Evolutionary conservation across 2,329 filamentous ascomycete genomes (phyloP).

Genomic region (Beauveria brongniartii): DNA sequence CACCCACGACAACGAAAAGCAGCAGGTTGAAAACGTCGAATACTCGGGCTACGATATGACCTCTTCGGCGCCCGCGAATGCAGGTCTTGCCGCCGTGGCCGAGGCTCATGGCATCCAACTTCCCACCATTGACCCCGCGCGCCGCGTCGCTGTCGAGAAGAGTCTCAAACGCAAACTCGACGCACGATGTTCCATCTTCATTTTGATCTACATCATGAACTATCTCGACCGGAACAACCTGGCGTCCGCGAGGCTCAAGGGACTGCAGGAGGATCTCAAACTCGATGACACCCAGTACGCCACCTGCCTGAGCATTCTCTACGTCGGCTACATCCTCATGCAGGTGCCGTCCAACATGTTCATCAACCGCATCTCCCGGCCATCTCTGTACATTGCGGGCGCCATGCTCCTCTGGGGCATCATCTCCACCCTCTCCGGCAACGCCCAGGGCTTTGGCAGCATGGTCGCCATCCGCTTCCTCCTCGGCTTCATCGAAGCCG

Average conservation of each 20-base stretch:
- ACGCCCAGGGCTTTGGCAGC: constrained; percentile 41
- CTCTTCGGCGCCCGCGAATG: neutral
- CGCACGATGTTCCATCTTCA: constrained; percentile 56
- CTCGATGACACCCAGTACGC: constrained; percentile 53
- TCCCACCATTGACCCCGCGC: constrained; percentile 31
- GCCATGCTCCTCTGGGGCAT: constrained; percentile 54
- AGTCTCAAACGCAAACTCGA: constrained; percentile 65
- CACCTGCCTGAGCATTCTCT: constrained; percentile 55
- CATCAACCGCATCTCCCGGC: constrained; percentile 45
- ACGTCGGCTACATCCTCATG: constrained; percentile 59
- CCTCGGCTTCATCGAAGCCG: constrained; percentile 55
- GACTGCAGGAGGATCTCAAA: constrained; percentile 52
- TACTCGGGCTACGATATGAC: neutral
- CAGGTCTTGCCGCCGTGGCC: neutral
- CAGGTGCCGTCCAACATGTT: constrained; percentile 52
- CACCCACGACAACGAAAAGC: neutral
- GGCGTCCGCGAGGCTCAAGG: constrained; percentile 56
- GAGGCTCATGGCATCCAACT: neutral
- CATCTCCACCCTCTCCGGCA: constrained; percentile 49
- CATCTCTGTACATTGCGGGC: constrained; percentile 41
- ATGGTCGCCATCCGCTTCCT: constrained; percentile 51
- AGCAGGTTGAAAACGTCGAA: constrained; percentile 9
- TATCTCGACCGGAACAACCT: constrained; percentile 65
- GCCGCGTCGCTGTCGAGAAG: constrained; percentile 51
- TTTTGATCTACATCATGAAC: constrained; percentile 69